Conservation (phyloP, 495 filamentous ascomycete genomes). For the Letharia columbiana region DNA sequence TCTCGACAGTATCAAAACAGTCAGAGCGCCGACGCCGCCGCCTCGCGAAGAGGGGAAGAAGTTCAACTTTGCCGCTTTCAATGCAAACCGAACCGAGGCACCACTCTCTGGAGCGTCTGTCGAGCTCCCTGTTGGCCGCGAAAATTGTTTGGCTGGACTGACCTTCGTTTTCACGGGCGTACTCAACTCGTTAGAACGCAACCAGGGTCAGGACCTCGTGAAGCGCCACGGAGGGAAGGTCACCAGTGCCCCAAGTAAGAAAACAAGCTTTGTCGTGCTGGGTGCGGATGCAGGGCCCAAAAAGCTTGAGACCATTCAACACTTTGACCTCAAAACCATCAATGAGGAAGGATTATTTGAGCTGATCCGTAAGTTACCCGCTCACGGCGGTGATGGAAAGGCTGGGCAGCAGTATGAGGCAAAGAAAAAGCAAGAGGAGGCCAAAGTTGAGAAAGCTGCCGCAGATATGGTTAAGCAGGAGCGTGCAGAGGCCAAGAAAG, state of each 20-base stretch:
- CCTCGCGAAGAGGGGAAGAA: slow-evolving; percentile 51
- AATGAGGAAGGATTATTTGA: slow-evolving; percentile 87
- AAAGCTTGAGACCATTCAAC: slow-evolving; percentile 80
- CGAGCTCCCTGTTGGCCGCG: slow-evolving; percentile 73
- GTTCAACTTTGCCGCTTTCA: slow-evolving; percentile 57
- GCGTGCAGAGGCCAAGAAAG: slow-evolving; percentile 44
- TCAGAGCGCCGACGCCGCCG: slow-evolving; percentile 76
- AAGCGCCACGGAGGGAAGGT: slow-evolving; percentile 92
- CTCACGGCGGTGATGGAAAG: slow-evolving; percentile 76
- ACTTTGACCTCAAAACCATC: slow-evolving; percentile 76
- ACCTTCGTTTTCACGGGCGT: slow-evolving; percentile 96
- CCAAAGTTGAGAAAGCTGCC: slow-evolving; percentile 66
- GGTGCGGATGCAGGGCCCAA: slow-evolving; percentile 86
- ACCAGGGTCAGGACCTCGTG: slow-evolving; percentile 79
- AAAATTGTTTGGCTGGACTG: slow-evolving; percentile 88
- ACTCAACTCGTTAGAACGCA: slow-evolving; percentile 65
- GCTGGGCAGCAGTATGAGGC: slow-evolving; percentile 76
- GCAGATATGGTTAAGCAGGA: slow-evolving; percentile 68
- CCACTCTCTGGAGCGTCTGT: slow-evolving; percentile 53
- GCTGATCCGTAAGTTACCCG: slow-evolving; percentile 73
- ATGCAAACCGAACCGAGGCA: slow-evolving; percentile 42
- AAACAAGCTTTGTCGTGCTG: slow-evolving; percentile 88
- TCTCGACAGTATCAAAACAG: slow-evolving; percentile 73
- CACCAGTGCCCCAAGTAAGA: slow-evolving; percentile 73
- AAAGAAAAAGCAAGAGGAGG: slow-evolving; percentile 73